phyloP scores from a whole-genome alignment of 2,329 filamentous ascomycete species.

The Pyrenophora seminiperda region DNA sequence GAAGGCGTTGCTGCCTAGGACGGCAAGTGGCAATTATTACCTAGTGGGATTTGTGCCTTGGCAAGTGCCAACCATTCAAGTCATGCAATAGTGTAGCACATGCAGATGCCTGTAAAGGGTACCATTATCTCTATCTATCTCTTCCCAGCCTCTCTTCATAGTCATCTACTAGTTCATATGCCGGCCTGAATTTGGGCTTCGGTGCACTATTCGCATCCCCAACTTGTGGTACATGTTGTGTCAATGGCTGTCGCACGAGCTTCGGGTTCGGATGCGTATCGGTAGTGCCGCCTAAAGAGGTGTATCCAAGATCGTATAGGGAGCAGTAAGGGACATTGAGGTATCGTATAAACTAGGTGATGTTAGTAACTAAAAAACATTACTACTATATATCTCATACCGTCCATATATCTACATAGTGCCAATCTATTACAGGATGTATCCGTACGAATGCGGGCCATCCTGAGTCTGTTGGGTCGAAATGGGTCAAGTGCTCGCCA shows the following conservation, averaged over 20 bases:
- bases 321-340: conserved; percentile 81
- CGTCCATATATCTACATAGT: conserved; percentile 92
- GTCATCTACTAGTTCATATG: conserved; percentile 50
- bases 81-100: background rate
- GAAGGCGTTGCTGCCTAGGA: too few species aligned
- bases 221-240: conserved; percentile 22
- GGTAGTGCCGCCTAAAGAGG: conserved; percentile 84
- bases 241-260: conserved; percentile 37
- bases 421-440: conserved; percentile 97
- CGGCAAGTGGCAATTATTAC: too few species aligned
- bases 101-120: background rate
- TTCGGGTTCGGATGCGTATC: conserved; percentile 91
- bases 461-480: conserved; percentile 83
- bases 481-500: conserved; percentile 76
- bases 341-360: conserved; percentile 72
- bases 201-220: conserved; percentile 19
- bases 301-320: conserved; percentile 88
- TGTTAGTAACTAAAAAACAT: background rate
- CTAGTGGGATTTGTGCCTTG: background rate
- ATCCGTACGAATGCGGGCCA: conserved; percentile 94
- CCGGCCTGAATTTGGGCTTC: conserved; percentile 44
- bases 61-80: background rate
- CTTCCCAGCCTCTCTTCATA: conserved; percentile 49
- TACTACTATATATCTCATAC: conserved; percentile 58
- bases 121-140: conserved; percentile 34